Evolutionary conservation across 495 filamentous ascomycete genomes (phyloP), one percentile per base, ranked within the genome.

Genomic region (Halenospora varia): DNA sequence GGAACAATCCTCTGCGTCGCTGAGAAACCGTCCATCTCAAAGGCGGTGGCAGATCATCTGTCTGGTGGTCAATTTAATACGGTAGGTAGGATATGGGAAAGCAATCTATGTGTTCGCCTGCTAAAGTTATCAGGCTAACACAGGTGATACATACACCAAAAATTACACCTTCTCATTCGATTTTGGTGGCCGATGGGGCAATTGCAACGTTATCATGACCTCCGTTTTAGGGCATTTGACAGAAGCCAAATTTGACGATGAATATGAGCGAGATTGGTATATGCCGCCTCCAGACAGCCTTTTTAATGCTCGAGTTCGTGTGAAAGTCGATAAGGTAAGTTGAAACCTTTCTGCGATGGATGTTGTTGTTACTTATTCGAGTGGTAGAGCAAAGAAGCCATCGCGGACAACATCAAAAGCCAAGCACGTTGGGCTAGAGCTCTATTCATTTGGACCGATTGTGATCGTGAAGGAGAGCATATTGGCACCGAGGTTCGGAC

Each of bases 361-460:
- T n/a, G n/a, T n/a, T n/a, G n/a, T n/a, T n/a, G n/a, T n/a, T n/a
- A n/a, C n/a, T n/a, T n/a, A n/a, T n/a, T n/a, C n/a, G n/a, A n/a
- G n/a, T n/a, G n/a, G n/a, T n/a, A 95, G 86, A 86, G 93, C 66
- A 92, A 90, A 65, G 82, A 81, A 62, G 73, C 83, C 17, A 88
- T 97, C 54, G 90, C 92, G 9, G 75, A 82, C 3, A 98, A 98
- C 65, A 97, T 98, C 65, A 77, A 84, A 47, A 70, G 75, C 4
- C 84, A 94, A 69, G 94, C 95, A 11, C 80, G 80, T 45, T 77
- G 80, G 62, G 74, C 82, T 53, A 79, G 77, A 62, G 83, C 82
- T 18, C 77, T 98, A 13, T 94, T 91, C 70, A 96, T 98, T 64
- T 98, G 94, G 94, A 98, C 94, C 0, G 94, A 98, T 78, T 97